phyloP scores from a whole-genome alignment of 192 early-diverging fungal genomes.

The Coemansia sp. region DNA sequence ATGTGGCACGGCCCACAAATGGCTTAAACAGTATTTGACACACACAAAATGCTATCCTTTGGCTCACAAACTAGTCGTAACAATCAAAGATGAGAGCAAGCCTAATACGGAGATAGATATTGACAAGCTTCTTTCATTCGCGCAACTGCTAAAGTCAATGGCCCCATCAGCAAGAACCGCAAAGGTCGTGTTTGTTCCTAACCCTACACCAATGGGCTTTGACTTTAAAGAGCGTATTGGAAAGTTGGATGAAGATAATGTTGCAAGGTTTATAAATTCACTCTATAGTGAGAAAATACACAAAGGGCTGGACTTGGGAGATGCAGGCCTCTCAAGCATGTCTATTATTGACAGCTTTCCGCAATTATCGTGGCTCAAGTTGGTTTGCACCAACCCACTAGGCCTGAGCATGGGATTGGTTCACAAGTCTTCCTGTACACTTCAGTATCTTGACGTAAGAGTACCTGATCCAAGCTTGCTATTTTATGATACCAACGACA shows the following conservation, averaged over 20 bases:
- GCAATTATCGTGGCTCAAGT: background rate
- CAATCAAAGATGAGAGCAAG: background rate
- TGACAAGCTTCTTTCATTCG: background rate
- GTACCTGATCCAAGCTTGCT: background rate
- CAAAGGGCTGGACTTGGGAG: background rate
- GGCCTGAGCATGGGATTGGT: background rate
- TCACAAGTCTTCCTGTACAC: background rate
- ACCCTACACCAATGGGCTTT: too few relatives aligned
- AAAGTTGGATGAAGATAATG: background rate
- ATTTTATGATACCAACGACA: background rate
- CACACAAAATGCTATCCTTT: background rate
- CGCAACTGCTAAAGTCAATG: background rate
- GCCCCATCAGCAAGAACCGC: background rate
- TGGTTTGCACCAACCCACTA: background rate
- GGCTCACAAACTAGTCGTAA: background rate
- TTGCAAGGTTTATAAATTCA: background rate
- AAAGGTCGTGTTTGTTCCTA: background rate
- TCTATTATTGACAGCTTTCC: background rate
- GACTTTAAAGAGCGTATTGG: background rate
- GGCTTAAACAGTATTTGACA: background rate
- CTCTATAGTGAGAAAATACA: background rate
- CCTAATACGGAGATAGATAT: background rate
- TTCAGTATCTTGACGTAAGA: background rate
- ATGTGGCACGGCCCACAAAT: background rate
- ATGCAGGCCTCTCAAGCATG: background rate